A percentile compares a stretch with the other conserved stretches of the same genome.
Evolutionary conservation across 1,284 basidiomycete genomes (phyloP).

Genomic region (Marasmius oreades): DNA sequence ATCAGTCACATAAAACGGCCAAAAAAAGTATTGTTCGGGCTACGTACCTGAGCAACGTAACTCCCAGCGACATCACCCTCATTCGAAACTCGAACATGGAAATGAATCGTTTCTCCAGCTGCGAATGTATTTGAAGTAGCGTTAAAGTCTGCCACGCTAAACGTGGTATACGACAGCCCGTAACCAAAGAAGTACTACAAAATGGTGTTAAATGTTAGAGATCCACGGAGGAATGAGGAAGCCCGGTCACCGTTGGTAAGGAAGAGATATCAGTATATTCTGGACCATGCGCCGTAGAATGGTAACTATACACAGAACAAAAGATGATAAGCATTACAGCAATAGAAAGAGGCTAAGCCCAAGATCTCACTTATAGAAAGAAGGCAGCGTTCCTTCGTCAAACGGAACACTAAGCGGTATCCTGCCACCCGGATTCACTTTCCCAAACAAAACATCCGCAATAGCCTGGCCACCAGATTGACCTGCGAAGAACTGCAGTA

Average conservation of each 20-base stretch:
- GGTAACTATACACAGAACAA: conserved; percentile 16
- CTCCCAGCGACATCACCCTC: conserved; percentile 21
- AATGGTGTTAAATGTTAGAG: background rate
- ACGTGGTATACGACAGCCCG: conserved; percentile 26
- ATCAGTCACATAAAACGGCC: no score
- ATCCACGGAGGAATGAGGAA: no score
- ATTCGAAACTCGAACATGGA: conserved; percentile 24
- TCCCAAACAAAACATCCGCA: conserved; percentile 25
- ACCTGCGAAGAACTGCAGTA: conserved; percentile 29
- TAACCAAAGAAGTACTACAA: conserved; percentile 25
- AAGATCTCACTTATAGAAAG: conserved; percentile 23
- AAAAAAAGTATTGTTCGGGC: no score
- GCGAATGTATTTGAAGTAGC: conserved; percentile 23
- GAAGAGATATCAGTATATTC: conserved; percentile 25
- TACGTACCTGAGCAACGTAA: conserved; percentile 24
- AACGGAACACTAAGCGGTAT: conserved; percentile 26
- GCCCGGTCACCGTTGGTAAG: conserved; percentile 19
- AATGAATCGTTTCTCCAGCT: conserved; percentile 24
- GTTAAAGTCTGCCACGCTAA: conserved; percentile 22
- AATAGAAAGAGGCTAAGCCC: no score
- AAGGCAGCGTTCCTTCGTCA: conserved; percentile 22
- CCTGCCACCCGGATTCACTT: conserved; percentile 26
- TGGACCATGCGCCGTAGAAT: conserved; percentile 22
- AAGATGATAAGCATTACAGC: no score
- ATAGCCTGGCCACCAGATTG: conserved; percentile 28